A percentile compares a stretch with the other conserved stretches of the same genome.
These are phyloP conservation scores for Saccharomycodes ludwigii DNA, from an alignment of 805 yeast species.

Conservation along the genomic window DNA sequence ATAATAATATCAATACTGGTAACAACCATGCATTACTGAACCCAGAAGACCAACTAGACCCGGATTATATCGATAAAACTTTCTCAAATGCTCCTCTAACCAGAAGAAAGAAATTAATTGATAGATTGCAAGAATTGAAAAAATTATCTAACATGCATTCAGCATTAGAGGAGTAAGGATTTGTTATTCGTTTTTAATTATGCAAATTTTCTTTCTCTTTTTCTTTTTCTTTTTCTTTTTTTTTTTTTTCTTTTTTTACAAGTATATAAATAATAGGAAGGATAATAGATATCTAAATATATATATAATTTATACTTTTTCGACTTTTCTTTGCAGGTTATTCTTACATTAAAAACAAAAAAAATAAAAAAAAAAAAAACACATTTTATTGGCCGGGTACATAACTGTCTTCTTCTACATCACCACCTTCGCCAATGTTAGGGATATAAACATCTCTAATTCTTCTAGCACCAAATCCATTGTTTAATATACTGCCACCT, in stretches of 20 bases:
- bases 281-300: too few species aligned
- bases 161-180: too few species aligned
- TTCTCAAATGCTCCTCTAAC: conserved; percentile 17
- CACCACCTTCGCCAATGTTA: conserved; percentile 6
- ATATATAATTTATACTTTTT: too few species aligned
- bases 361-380: too few species aligned
- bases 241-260: too few species aligned
- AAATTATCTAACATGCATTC: conserved; percentile 9
- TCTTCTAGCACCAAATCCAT: conserved; percentile 24
- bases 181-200: too few species aligned
- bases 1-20: not conserved
- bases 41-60: conserved; percentile 1
- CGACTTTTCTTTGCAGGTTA: too few species aligned
- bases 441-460: conserved; percentile 16
- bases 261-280: too few species aligned
- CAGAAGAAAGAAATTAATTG: conserved; percentile 23
- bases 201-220: too few species aligned
- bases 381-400: conserved; percentile 6
- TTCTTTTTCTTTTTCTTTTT: too few species aligned
- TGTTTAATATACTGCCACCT: conserved; percentile 5
- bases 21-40: not conserved
- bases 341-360: too few species aligned
- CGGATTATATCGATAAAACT: conserved; percentile 10
- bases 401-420: conserved; percentile 8
- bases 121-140: conserved; percentile 22